These are phyloP conservation scores for Schizosaccharomyces versatilis DNA, from an alignment of 1,139 yeast species.

Conservation along the genomic window DNA sequence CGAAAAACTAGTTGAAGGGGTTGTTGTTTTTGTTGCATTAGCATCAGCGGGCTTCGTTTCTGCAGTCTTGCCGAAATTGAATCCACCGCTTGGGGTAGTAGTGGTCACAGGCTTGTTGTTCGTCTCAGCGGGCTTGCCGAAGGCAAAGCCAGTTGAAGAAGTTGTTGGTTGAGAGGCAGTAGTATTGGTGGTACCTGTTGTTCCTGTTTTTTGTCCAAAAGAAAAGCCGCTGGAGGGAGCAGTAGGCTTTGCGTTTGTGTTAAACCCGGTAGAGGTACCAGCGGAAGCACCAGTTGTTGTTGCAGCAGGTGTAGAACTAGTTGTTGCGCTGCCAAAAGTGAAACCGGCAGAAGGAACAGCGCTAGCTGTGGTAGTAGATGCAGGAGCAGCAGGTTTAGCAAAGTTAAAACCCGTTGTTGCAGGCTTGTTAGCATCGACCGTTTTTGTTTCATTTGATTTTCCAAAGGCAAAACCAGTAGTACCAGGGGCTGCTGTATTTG, in stretches of 20 bases:
- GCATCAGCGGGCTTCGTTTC: conserved; percentile 1
- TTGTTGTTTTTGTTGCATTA: conserved; percentile 1
- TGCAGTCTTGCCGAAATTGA: conserved; percentile 3
- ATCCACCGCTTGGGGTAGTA: conserved; percentile 3
- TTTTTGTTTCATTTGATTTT: background rate
- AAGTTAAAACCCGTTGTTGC: background rate
- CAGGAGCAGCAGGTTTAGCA: conserved; percentile 6
- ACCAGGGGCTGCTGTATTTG: conserved; percentile 8
- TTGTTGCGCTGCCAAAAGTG: conserved; percentile 7
- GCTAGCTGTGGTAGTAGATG: conserved; percentile 14
- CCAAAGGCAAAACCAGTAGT: conserved; percentile 10
- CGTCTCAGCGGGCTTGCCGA: conserved; percentile 9
- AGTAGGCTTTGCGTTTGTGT: conserved; percentile 9
- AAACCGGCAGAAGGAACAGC: conserved; percentile 12
- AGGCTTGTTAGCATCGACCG: background rate
- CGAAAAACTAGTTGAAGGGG: background rate
- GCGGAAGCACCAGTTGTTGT: conserved; percentile 8
- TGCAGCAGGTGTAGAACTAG: conserved; percentile 5
- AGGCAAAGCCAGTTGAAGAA: conserved; percentile 10
- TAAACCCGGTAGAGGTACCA: conserved; percentile 7
- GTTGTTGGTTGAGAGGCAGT: background rate
- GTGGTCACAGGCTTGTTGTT: conserved; percentile 3
- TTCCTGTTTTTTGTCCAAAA: conserved; percentile 4
- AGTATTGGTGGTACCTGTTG: conserved; percentile 5
- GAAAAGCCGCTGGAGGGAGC: conserved; percentile 5